These are phyloP conservation scores for Aspergillus proliferans DNA, from an alignment of 2,329 filamentous ascomycete genomes.

Conservation along the genomic window DNA sequence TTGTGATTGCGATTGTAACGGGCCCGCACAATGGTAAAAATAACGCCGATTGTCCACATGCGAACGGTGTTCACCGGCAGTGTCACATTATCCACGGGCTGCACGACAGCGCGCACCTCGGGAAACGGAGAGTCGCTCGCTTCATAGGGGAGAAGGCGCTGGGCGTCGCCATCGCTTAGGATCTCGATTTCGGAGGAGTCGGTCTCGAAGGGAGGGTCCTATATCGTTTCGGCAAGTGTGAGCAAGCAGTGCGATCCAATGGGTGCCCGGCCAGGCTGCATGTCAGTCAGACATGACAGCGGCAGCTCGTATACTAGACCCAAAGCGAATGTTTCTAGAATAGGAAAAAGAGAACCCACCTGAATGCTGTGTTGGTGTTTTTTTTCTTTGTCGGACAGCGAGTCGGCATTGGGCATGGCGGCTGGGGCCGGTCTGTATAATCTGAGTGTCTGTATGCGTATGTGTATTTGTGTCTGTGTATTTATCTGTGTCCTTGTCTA, in stretches of 20 bases:
- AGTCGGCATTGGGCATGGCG: neutral
- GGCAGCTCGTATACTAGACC: neutral
- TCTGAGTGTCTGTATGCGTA: too few relatives aligned
- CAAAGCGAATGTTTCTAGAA: neutral
- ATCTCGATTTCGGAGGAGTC: conserved; percentile 14
- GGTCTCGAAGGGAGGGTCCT: conserved; percentile 11
- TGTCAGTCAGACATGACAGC: neutral
- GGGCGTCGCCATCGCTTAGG: conserved; percentile 27
- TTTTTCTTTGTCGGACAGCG: neutral
- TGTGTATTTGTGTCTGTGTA: too few relatives aligned
- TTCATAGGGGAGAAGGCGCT: conserved; percentile 28
- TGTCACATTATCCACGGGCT: conserved; percentile 25
- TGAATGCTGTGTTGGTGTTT: conserved; percentile 1
- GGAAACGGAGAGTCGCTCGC: conserved; percentile 34
- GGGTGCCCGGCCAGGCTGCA: neutral
- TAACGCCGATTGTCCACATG: conserved; percentile 34
- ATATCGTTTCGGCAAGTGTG: neutral
- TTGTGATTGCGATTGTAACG: neutral
- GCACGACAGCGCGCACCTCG: conserved; percentile 33
- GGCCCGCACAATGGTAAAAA: conserved; percentile 28
- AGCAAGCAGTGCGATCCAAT: neutral
- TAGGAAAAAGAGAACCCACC: conserved; percentile 5
- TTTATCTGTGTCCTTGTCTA: too few relatives aligned
- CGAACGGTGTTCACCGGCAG: conserved; percentile 30
- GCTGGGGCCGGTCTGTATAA: neutral